Conservation (phyloP, 2,329 filamentous ascomycete species). For the Thielaviopsis euricoi region DNA sequence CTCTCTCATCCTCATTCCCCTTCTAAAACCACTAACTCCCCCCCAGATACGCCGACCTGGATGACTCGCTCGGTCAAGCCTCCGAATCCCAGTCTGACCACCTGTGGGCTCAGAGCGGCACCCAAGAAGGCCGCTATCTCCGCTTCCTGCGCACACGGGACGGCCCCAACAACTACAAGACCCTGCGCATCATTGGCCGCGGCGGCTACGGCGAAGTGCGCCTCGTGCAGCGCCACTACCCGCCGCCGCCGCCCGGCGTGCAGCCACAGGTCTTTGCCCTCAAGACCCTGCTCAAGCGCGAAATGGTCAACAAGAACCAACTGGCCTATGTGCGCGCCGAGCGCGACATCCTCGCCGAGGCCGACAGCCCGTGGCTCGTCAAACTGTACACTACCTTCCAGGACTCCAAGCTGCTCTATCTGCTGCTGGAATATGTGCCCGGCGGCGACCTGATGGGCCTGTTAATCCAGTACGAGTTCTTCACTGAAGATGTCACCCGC, state of each 20-base stretch:
- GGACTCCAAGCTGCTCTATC: conserved; percentile 58
- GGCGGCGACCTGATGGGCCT: conserved; percentile 73
- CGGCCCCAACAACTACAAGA: conserved; percentile 54
- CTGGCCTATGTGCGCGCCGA: conserved; percentile 63
- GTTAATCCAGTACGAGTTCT: conserved; percentile 73
- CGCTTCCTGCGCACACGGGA: conserved; percentile 58
- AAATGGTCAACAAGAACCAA: conserved; percentile 75
- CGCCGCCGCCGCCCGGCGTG: conserved; percentile 19
- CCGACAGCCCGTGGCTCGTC: conserved; percentile 66
- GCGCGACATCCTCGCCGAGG: conserved; percentile 63
- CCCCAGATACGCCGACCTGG: conserved; percentile 3
- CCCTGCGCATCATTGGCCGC: conserved; percentile 64
- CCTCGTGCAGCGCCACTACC: conserved; percentile 50
- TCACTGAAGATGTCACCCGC: conserved; percentile 66
- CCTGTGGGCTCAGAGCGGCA: conserved; percentile 8
- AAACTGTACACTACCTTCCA: conserved; percentile 70
- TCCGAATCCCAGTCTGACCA: conserved; percentile 4
- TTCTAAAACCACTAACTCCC: background rate
- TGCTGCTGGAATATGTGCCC: conserved; percentile 69
- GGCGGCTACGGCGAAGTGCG: conserved; percentile 69
- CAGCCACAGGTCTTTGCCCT: conserved; percentile 65
- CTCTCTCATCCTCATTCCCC: background rate
- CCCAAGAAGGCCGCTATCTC: conserved; percentile 47
- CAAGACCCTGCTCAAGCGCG: conserved; percentile 62
- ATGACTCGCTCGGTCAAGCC: conserved; percentile 1